Base-by-base conservation (phyloP, 2,329 filamentous ascomycete species). In the Paraconiothyrium brasiliense region DNA sequence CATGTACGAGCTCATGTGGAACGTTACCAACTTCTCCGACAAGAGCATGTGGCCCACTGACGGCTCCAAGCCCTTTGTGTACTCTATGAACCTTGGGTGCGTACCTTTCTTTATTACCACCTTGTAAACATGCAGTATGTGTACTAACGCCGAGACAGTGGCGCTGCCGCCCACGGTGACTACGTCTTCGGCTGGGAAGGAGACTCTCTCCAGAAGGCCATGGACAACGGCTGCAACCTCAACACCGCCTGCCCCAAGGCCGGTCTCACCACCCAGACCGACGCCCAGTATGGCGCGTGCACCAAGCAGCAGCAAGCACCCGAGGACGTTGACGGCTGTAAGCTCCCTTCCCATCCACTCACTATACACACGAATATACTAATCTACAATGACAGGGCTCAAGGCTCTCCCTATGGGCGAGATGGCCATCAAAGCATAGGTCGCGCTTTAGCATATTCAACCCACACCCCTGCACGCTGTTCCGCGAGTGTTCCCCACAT, bases 161-260 rank as follows among this genome's bases (percentile, higher is more conserved):
- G 74, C 46, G 44, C 73, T 22, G 74, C 73, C 39, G 74, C 74
- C 27, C 74, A 76, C 60, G 74, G 65, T 32, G 79, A 81, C 66
- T 81, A 81, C 65, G 77, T 81, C 37, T 76, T 79, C 5, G 78
- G 77, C 57, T 84, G 81, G 80, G 79, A 82, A 67, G 81, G 78
- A 34, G 80, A 81, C 61, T 75, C 78, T 32, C 78, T 81, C 39
- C 78, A 81, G 65, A 74, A 75, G 32, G 78, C 79, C 10, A 78
- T 80, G 76, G 78, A 81, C 63, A 77, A 76, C 54, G 65, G 72
- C 50, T 82, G 80, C 70, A 73, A 77, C 54, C 73, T 78, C 62
- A 75, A 76, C 66, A 66, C 51, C 1, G 70, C 67, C 10, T 76
- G 74, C 64, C 68, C 74, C 44, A 71, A 69, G 55, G 74, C 74